Percentiles rank a stretch among this genome's conserved stretches.
Evolutionary conservation across 2,329 filamentous ascomycete genomes (phyloP).

Genomic region (Periconia sp.): DNA sequence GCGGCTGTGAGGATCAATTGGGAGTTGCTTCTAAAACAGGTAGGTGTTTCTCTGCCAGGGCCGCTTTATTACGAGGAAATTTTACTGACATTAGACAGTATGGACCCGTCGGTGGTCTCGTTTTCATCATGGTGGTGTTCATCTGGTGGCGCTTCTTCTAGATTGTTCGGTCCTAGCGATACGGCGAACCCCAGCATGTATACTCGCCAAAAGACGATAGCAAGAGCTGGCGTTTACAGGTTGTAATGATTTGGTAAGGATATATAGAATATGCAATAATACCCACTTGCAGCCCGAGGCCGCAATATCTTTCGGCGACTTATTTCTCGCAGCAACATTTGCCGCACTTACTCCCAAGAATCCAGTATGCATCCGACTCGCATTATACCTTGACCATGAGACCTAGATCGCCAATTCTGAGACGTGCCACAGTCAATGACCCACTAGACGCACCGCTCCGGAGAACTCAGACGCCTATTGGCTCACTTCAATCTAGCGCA

Average conservation of each 20-base stretch:
- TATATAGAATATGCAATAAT: slow-evolving; percentile 21
- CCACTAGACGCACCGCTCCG: no score
- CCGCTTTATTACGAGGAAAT: slow-evolving; percentile 7
- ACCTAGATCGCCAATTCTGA: no score
- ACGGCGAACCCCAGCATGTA: background rate
- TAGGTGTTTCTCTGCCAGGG: slow-evolving; percentile 37
- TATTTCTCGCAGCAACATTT: no score
- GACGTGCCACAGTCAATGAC: no score
- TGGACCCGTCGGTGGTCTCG: slow-evolving; percentile 83
- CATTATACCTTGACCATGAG: no score
- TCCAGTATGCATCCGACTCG: no score
- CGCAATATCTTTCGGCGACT: no score
- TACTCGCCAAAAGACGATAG: background rate
- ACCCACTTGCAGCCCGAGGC: slow-evolving; percentile 19
- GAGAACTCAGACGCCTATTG: no score
- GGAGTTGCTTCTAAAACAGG: slow-evolving; percentile 92
- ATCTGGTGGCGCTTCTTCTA: slow-evolving; percentile 94
- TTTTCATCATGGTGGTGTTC: slow-evolving; percentile 82
- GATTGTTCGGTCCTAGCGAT: slow-evolving; percentile 16
- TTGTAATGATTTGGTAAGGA: slow-evolving; percentile 1
- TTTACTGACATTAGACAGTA: slow-evolving; percentile 63
- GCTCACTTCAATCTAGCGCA: no score
- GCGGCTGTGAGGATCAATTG: slow-evolving; percentile 97
- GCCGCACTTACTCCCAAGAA: no score
- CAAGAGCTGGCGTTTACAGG: slow-evolving; percentile 2